Evolutionary conservation across 2,329 filamentous ascomycete species (phyloP), one percentile per base, ranked within the genome.

Genomic region (Fusarium odoratissimum): DNA sequence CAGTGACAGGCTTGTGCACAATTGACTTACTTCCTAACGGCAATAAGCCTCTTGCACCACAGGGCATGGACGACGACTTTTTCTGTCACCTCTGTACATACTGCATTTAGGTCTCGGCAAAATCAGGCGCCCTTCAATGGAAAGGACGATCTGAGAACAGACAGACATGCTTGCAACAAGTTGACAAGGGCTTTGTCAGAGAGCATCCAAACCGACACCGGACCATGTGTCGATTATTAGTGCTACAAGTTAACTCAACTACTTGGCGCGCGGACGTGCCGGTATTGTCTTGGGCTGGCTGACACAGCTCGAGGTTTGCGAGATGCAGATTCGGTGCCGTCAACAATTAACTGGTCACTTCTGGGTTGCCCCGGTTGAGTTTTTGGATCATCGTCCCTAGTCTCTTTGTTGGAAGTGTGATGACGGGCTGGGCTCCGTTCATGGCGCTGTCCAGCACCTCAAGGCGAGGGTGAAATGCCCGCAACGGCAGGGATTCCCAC

Each of bases 311-410:
- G 70, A 73, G 58, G 63, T 64, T 44, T 62, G 59, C 72, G 49
- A 70, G 63, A 76, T 66, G 71, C 64, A 69, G 67, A 76, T 72
- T 74, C 56, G 72, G 63, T 65, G 67, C 61, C 54, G 60, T 57
- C 71, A 60, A 40, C 49, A 54, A 54, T 38, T 40, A 40, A 76
- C 75, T 70, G 71, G 71, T 65, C 65, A 60, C 71, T 40, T 66
- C 69, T 74, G 69, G 75, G 63, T 71, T 62, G 65, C 70, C 70
- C 71, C 61, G 61, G 71, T 72, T 72, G 62, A 64, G 63, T 75
- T 70, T 75, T 65, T 77, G 73, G 73, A 77, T 74, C 69, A 76
- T 68, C 73, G 49, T 70, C 61, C 60, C 63, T 71, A 65, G 70
- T 48, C 45, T 72, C 64, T 69, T 60, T 60, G 57, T 55, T 38